Percentiles rank a stretch among this genome's conserved stretches.
Conservation (phyloP, 768 basidiomycete species). For the Trametes cinnabarina region DNA sequence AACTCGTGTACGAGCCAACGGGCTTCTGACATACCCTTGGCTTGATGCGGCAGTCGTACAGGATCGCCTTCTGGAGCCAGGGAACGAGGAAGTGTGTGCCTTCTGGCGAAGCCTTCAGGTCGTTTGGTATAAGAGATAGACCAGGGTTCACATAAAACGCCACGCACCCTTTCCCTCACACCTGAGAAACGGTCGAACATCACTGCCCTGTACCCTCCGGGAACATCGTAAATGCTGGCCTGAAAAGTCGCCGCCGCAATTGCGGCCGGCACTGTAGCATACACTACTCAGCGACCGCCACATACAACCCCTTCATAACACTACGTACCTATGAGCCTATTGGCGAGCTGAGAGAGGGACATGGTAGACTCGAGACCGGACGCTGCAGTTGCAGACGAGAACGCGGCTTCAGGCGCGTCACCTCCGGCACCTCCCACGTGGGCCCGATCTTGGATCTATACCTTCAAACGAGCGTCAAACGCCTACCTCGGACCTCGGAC, state of each 20-base stretch:
- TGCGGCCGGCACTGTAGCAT: constrained; percentile 73
- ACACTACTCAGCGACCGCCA: background rate
- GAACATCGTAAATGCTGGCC: constrained; percentile 59
- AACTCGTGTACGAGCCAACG: no score
- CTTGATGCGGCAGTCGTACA: constrained; percentile 97
- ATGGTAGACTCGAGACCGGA: constrained; percentile 31
- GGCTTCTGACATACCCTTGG: constrained; percentile 58
- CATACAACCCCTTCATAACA: background rate
- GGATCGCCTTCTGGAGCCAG: constrained; percentile 92
- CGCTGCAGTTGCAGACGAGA: constrained; percentile 2
- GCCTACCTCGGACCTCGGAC: background rate
- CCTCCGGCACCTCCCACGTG: constrained; percentile 17
- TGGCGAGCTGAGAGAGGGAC: constrained; percentile 50
- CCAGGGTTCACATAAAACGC: no score
- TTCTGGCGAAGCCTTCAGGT: constrained; percentile 71
- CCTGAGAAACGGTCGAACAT: constrained; percentile 98
- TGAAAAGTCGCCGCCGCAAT: constrained; percentile 44
- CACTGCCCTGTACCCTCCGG: constrained; percentile 87
- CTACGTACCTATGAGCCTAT: constrained; percentile 48
- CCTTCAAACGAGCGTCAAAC: background rate
- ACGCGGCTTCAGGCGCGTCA: constrained; percentile 8
- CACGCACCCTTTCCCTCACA: constrained; percentile 71
- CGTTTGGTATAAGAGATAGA: no score
- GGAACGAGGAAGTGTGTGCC: constrained; percentile 97
- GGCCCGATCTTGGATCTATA: constrained; percentile 2